These are phyloP conservation scores for Neurospora cerealis DNA, from an alignment of 495 filamentous ascomycete species.

Conservation along the genomic window DNA sequence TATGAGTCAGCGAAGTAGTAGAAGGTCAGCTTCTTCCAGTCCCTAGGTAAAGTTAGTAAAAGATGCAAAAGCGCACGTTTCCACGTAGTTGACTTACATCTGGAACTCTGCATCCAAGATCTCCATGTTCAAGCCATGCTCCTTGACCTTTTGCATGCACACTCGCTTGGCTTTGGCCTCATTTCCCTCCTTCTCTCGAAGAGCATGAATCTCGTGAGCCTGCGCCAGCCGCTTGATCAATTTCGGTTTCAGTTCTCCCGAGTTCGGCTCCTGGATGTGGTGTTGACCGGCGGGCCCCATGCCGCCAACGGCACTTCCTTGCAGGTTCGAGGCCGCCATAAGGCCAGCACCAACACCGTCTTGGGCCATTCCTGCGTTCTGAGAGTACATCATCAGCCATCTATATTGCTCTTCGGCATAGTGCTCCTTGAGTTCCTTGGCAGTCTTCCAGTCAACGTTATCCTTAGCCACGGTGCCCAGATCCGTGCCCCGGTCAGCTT, in stretches of 20 bases:
- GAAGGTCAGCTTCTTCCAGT: constrained; percentile 97
- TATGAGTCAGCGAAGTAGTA: constrained; percentile 98
- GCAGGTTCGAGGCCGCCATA: constrained; percentile 47
- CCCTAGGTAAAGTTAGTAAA: constrained; percentile 46
- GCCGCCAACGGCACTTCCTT: constrained; percentile 60
- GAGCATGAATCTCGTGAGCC: constrained; percentile 72
- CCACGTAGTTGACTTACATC: constrained; percentile 53
- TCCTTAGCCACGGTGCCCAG: constrained; percentile 84
- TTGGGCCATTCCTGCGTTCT: constrained; percentile 53
- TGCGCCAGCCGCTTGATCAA: constrained; percentile 92
- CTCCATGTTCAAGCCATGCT: constrained; percentile 94
- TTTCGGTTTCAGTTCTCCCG: constrained; percentile 80
- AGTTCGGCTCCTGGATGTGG: constrained; percentile 62
- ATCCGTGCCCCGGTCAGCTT: constrained; percentile 92
- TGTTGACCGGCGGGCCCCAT: constrained; percentile 63
- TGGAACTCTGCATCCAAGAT: constrained; percentile 99
- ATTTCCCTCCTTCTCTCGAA: constrained; percentile 92
- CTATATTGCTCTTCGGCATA: constrained; percentile 89
- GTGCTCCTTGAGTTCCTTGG: constrained; percentile 78
- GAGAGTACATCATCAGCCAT: constrained; percentile 96
- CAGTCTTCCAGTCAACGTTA: constrained; percentile 72
- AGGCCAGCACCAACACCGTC: constrained; percentile 44
- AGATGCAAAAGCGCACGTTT: neutral
- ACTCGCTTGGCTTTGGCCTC: constrained; percentile 96
- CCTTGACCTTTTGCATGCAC: constrained; percentile 89